A percentile compares a stretch with the other conserved stretches of the same genome.
Evolutionary conservation across 352 stramenopile species (phyloP).

Genomic region (Phytophthora fragariaefolia): DNA sequence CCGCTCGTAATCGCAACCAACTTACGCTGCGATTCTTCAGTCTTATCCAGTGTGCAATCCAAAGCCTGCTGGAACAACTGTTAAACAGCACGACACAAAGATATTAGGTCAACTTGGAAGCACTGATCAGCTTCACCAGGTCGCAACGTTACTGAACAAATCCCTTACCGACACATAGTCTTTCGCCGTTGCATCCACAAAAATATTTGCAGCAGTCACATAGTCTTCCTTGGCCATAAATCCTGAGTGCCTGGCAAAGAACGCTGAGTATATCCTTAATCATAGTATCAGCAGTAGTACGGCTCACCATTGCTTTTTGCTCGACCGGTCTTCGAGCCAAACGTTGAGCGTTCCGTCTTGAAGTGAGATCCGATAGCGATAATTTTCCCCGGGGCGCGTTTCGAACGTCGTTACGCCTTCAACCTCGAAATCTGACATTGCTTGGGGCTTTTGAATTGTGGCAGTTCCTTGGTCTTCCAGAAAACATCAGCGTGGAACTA

Average conservation of each 20-base stretch:
- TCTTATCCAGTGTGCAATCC: conserved; percentile 10
- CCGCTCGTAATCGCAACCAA: background rate
- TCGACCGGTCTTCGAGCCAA: conserved; percentile 16
- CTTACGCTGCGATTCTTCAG: conserved; percentile 6
- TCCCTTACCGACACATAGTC: conserved; percentile 29
- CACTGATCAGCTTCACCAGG: background rate
- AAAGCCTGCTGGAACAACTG: conserved; percentile 24
- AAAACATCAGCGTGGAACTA: too few relatives aligned
- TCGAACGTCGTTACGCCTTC: conserved; percentile 13
- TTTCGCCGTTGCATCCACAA: conserved; percentile 19
- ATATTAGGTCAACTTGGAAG: too few relatives aligned
- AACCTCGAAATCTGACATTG: conserved; percentile 1
- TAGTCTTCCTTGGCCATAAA: conserved; percentile 27
- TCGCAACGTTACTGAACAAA: background rate
- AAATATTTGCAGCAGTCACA: conserved; percentile 21
- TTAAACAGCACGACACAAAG: background rate
- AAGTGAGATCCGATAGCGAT: conserved; percentile 15
- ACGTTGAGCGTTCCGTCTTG: conserved; percentile 9
- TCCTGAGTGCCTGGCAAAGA: conserved; percentile 19
- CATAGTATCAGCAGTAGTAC: background rate
- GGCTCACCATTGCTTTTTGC: conserved; percentile 23
- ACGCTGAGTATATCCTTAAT: background rate
- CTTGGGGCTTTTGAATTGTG: background rate
- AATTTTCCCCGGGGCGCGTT: background rate
- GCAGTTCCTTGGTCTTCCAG: background rate